Base-by-base conservation (phyloP, 2,329 filamentous ascomycete species). In the Lasiodiplodia hormozganensis region DNA sequence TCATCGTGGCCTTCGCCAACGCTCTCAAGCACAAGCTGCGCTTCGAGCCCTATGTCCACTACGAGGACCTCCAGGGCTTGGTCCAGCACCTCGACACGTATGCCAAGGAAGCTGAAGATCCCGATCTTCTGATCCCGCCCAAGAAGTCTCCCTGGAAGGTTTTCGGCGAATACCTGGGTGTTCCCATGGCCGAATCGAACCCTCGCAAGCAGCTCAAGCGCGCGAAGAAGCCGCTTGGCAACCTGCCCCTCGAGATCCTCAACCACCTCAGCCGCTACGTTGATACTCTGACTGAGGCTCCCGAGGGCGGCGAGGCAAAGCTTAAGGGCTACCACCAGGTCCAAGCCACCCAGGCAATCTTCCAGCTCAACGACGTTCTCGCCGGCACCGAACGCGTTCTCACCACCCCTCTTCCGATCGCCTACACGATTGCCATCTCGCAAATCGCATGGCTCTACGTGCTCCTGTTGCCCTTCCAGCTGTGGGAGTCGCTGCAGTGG, bases 361-460 rank as follows among this genome's bases (percentile, higher is more conserved):
- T 84, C 60, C 79, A 86, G 4, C 82, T 96, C 66, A 92, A 92
- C 75, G 93, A 96, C 72, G 87, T 90, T 68, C 83, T 93, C 72
- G 87, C 88, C 18, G 89, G 90, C 69, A 89, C 89, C 58, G 92
- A 96, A 75, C 90, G 93, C 70, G 89, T 96, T 23, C 87, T 95
- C 38, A 92, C 90, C 77, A 96, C 93, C 0, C 93, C 93, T 1
- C 86, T 96, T 0, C 93, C 93, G 2, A 86, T 93, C 68, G 93
- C 92, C 57, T 96, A 96, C 82, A 89, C 87, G 72, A 96, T 96
- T 74, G 88, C 92, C 74, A 94, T 96, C 77, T 89, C 90, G 23
- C 93, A 96, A 77, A 95, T 96, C 76, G 93, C 93, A 38, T 94
- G 92, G 88, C 87, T 94, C 64, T 96, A 96, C 80, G 89, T 96